These are phyloP conservation scores for Mycena olivaceomarginata DNA, from an alignment of 768 basidiomycete species.

Conservation along the genomic window DNA sequence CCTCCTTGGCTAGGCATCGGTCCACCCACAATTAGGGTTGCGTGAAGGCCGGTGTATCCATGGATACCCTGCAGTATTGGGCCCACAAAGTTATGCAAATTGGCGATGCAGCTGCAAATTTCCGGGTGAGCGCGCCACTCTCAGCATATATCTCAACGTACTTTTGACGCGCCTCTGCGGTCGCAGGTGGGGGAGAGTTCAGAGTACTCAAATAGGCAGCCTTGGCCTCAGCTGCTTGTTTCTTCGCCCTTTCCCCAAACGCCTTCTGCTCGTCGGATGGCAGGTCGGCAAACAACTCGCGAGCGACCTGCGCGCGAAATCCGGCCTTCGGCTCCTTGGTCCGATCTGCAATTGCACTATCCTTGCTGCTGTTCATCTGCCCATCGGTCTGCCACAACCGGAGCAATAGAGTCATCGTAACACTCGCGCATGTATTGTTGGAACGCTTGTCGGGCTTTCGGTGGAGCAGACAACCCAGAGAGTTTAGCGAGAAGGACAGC, in stretches of 20 bases:
- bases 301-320: slow-evolving; percentile 6
- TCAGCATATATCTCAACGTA: neutral
- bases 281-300: slow-evolving; percentile 2
- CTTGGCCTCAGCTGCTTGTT: neutral
- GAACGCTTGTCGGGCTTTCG: neutral
- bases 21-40: neutral
- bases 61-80: slow-evolving; percentile 8
- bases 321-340: slow-evolving; percentile 1
- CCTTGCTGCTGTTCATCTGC: neutral
- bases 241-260: neutral
- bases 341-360: neutral
- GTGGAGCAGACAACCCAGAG: slow-evolving; percentile 12
- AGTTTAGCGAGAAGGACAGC: slow-evolving; percentile 17
- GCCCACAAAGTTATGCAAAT: neutral
- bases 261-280: neutral
- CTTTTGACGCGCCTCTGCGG: slow-evolving; percentile 15
- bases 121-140: neutral
- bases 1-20: slow-evolving; percentile 28
- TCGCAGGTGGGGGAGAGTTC: neutral
- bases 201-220: slow-evolving; percentile 1
- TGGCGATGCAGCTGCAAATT: slow-evolving; percentile 14
- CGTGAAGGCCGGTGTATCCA: slow-evolving; percentile 5
- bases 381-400: slow-evolving; percentile 3
- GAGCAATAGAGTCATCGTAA: too few relatives aligned
- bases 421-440: too few relatives aligned